Evolutionary conservation across 164 flowering plant species (phyloP), one percentile per base, ranked within the genome.

Genomic region (Dillenia suffruticosa): DNA sequence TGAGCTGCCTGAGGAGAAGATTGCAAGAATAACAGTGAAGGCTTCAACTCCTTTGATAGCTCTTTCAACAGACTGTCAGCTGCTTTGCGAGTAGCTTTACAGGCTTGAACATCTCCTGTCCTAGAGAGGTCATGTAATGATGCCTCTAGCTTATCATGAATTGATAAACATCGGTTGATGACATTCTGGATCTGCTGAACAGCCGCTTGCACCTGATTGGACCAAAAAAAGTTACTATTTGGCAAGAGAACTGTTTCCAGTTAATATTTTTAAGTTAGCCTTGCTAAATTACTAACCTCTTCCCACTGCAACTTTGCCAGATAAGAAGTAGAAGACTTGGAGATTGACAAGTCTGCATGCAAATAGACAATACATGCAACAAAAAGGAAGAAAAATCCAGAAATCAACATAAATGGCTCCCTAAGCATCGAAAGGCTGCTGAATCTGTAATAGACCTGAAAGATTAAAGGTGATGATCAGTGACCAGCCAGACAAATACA

Each of bases 371-470:
- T 83, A 73, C 97, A 83, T 5, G 94, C 71, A 65, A 88, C 59
- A 67, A 92, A 95, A 13, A 92, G 68, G 67, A 78, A 59, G 83
- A 95, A 84, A 75, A 88, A 80, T 58, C 97, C 97, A 63, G 62
- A 79, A 40, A 92, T 86, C 80, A 95, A 70, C 97, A 95, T 88
- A 67, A 92, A 48, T 49, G 97, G 99, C 75, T 95, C 97, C 70
- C 75, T 68, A 12, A 95, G 80, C 81, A 95, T 71, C 9, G 89
- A 82, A 49, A 92, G 63, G 68, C 56, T 78, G 84, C 66, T 84
- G 84, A 92, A 92, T 71, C 74, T 92, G 94, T 95, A 95, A 63
- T 89, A 90, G 56, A 95, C 94, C 99, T 94, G 94, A 53, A 75
- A 68, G 3, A 52, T 10, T 13, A 53, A 32, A 47, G 43, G 40